Evolutionary conservation across 2,329 filamentous ascomycete species (phyloP), one percentile per base, ranked within the genome.

Genomic region (Alternaria consortialis): DNA sequence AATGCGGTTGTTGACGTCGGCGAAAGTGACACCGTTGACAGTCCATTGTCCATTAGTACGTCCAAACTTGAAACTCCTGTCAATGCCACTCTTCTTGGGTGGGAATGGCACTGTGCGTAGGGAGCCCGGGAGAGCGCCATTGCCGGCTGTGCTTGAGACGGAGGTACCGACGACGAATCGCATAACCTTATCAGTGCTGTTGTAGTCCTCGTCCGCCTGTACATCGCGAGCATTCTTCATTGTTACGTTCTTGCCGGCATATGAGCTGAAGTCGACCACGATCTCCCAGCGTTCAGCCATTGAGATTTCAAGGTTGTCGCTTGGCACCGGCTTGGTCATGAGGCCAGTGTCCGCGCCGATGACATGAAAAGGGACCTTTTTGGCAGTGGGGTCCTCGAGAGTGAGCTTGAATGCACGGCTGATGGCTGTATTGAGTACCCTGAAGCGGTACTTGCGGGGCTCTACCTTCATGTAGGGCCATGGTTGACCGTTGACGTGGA

Each of bases 221-320:
- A 84, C 76, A 13, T 80, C 77, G 52, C 79, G 78, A 17, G 79
- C 79, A 60, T 84, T 84, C 62, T 77, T 79, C 27, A 84, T 68
- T 5, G 80, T 81, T 56, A 87, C 73, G 56, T 84, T 85, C 72
- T 86, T 80, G 40, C 84, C 84, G 1, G 79, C 77, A 64, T 80
- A 86, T 1, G 70, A 60, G 15, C 80, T 74, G 68, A 88, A 88
- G 74, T 88, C 86, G 53, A 88, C 76, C n/a, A 88, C 79, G 27
- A 88, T 77, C 66, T 88, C 86, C 71, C 84, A 88, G 5, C 86
- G 82, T 71, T 88, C 86, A 5, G 85, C 86, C 78, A 86, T 86
- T 12, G 84, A 78, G 43, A 87, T 80, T 48, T 81, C 79, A 3
- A 87, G 71, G 34, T 79, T 75, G 43, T 78, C 78, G 8, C 78